These are phyloP conservation scores for Endoconidiophora polonica DNA, from an alignment of 2,329 filamentous ascomycete species.

Conservation along the genomic window DNA sequence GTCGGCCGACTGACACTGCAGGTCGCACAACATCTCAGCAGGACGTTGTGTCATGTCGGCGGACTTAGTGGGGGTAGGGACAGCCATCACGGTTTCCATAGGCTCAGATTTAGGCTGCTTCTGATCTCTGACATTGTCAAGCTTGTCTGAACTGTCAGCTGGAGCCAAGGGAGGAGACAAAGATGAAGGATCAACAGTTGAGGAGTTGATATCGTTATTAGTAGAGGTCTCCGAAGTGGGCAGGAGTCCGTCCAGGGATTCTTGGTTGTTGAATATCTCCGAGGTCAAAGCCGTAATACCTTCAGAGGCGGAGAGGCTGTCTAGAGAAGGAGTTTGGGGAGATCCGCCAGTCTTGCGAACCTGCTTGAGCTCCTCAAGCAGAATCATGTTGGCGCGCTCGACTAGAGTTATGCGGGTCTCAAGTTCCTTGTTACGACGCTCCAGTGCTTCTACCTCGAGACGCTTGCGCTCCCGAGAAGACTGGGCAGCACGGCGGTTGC, in stretches of 20 bases:
- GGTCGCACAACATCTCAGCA: constrained; percentile 99
- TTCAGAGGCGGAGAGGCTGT: constrained; percentile 25
- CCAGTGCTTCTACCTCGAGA: constrained; percentile 70
- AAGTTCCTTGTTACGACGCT: constrained; percentile 56
- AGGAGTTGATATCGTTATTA: constrained; percentile 17
- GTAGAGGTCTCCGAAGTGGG: constrained; percentile 13
- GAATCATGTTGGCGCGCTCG: constrained; percentile 33
- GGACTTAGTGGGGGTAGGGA: constrained; percentile 27
- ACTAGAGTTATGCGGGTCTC: constrained; percentile 45
- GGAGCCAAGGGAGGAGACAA: constrained; percentile 41
- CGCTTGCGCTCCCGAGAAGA: constrained; percentile 91
- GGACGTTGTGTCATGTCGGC: constrained; percentile 99
- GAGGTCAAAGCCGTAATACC: constrained; percentile 36
- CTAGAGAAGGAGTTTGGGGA: constrained; percentile 25
- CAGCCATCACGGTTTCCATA: constrained; percentile 8
- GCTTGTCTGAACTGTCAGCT: constrained; percentile 20
- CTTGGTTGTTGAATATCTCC: constrained; percentile 34
- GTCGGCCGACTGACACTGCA: constrained; percentile 94
- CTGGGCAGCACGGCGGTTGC: constrained; percentile 89
- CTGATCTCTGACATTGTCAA: neutral
- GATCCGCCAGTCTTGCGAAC: constrained; percentile 28
- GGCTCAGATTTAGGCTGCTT: constrained; percentile 15
- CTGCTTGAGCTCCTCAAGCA: constrained; percentile 34
- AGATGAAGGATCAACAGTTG: constrained; percentile 44
- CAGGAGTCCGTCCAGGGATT: constrained; percentile 19